Conservation (phyloP, 345 rosid species). For the Ceriops decandra region DNA sequence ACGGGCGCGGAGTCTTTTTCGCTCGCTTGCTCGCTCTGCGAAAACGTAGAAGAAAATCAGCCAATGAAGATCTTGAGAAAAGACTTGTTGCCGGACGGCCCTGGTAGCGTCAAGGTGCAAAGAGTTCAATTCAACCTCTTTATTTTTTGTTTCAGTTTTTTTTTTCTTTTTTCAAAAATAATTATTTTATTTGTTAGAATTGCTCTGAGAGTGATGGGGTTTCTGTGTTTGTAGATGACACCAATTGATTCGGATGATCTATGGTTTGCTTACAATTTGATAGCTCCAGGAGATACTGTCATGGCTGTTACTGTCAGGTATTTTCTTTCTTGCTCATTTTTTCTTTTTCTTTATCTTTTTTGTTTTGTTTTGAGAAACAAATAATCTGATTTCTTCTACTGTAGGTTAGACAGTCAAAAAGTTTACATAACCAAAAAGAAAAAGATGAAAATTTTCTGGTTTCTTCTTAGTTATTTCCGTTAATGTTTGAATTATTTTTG, state of each 20-base stretch:
- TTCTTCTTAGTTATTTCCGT: no score
- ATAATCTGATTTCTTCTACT: no score
- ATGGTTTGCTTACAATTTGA: constrained; percentile 84
- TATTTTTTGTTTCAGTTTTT: background rate
- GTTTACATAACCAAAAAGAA: no score
- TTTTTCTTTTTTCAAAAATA: background rate
- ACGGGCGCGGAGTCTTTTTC: background rate
- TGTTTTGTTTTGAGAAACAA: background rate
- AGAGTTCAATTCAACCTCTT: constrained; percentile 11
- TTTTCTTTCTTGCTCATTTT: background rate
- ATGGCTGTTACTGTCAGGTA: constrained; percentile 93
- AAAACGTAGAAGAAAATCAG: background rate
- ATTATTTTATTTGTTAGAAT: no score
- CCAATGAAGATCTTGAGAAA: constrained; percentile 56
- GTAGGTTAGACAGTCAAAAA: no score
- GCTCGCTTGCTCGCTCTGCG: background rate
- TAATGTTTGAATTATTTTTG: no score
- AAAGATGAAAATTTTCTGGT: no score
- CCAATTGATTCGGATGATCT: constrained; percentile 87
- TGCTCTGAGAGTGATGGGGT: background rate
- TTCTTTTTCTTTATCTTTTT: background rate
- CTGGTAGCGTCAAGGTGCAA: constrained; percentile 82
- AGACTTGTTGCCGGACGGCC: constrained; percentile 51
- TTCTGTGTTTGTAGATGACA: constrained; percentile 46
- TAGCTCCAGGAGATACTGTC: constrained; percentile 66